Conservation (phyloP, 2,329 filamentous ascomycete genomes). For the Achaetomium macrosporum region DNA sequence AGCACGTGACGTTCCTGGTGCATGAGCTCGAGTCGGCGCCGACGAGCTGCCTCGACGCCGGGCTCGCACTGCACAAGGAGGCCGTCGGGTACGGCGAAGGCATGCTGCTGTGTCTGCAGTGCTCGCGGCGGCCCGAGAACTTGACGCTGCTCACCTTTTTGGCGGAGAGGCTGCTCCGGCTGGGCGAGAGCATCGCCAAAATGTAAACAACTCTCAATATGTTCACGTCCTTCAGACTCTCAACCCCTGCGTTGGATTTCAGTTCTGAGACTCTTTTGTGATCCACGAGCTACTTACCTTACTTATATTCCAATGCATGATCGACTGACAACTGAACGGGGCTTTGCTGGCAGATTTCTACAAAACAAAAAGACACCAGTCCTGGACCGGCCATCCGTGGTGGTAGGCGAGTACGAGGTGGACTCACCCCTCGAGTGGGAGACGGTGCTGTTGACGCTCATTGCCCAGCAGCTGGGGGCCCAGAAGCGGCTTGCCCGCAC, state of each 20-base stretch:
- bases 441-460: conserved; percentile 6
- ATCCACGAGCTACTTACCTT: background rate
- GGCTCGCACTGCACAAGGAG: conserved; percentile 10
- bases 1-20: conserved; percentile 7
- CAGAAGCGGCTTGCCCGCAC: background rate
- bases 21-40: conserved; percentile 10
- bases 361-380: too few relatives aligned
- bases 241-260: too few relatives aligned
- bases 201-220: too few relatives aligned
- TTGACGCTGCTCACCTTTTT: conserved; percentile 14
- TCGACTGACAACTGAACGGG: background rate
- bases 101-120: conserved; percentile 9
- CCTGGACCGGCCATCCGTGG: background rate
- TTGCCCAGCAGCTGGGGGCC: conserved; percentile 1
- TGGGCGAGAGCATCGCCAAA: conserved; percentile 8
- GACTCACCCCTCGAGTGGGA: conserved; percentile 10
- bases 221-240: too few relatives aligned
- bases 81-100: conserved; percentile 9
- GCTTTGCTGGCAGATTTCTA: too few relatives aligned
- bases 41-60: conserved; percentile 4
- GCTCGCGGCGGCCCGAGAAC: conserved; percentile 5
- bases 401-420: conserved; percentile 11
- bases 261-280: too few relatives aligned
- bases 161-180: conserved; percentile 4
- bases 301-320: background rate